A percentile compares a stretch with the other conserved stretches of the same genome.
phyloP scores from a whole-genome alignment of 352 stramenopile species.

The Phytophthora palmivora region DNA sequence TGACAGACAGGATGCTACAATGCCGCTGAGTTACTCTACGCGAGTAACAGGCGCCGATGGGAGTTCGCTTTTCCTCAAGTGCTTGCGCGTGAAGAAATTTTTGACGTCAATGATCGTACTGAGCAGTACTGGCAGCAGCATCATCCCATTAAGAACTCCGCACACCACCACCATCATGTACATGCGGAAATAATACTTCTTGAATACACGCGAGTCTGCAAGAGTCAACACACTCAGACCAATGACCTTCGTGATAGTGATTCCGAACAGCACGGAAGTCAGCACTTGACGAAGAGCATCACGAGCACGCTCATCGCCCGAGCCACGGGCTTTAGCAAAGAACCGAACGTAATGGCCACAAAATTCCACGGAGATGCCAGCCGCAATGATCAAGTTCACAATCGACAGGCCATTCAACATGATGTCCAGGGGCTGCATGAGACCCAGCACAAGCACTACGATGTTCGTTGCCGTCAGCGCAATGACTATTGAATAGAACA shows the following conservation, averaged over 20 bases:
- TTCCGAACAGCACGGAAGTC: slow-evolving; percentile 78
- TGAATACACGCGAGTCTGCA: slow-evolving; percentile 85
- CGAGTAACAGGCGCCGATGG: slow-evolving; percentile 24
- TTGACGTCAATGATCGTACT: slow-evolving; percentile 54
- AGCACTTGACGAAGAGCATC: slow-evolving; percentile 60
- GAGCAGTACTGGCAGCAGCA: slow-evolving; percentile 68
- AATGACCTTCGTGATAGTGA: slow-evolving; percentile 89
- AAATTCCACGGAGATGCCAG: slow-evolving; percentile 85
- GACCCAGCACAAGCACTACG: slow-evolving; percentile 54
- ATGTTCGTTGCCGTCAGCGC: slow-evolving; percentile 57
- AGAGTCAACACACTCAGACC: slow-evolving; percentile 78
- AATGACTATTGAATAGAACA: slow-evolving; percentile 54
- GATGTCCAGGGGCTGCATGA: slow-evolving; percentile 69
- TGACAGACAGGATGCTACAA: not conserved
- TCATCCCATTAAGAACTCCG: slow-evolving; percentile 74
- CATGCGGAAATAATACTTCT: slow-evolving; percentile 92
- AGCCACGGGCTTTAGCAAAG: slow-evolving; percentile 54
- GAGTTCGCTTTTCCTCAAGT: slow-evolving; percentile 30
- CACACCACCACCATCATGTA: slow-evolving; percentile 86
- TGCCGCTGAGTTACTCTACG: slow-evolving; percentile 5
- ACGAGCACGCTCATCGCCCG: slow-evolving; percentile 51
- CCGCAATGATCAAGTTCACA: slow-evolving; percentile 84
- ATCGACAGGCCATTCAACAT: slow-evolving; percentile 85
- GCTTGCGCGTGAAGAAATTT: slow-evolving; percentile 46
- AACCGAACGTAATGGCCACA: slow-evolving; percentile 76